These are phyloP conservation scores for Xylaria arbuscula DNA, from an alignment of 2,329 filamentous ascomycete species.

Conservation along the genomic window DNA sequence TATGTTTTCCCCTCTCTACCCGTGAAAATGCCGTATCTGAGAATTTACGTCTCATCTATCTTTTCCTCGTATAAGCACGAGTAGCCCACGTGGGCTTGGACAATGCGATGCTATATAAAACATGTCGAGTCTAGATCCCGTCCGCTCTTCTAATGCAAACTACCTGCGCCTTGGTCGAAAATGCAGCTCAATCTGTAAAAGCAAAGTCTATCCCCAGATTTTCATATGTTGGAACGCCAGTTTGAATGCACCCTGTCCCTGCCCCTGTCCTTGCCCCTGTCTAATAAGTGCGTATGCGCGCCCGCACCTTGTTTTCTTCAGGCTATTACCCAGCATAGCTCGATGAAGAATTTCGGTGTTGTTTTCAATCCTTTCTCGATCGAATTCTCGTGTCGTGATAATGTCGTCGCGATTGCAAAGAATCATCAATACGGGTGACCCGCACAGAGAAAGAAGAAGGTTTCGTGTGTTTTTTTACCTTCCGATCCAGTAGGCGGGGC, in stretches of 20 bases:
- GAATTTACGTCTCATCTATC: neutral
- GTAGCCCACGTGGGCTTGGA: neutral
- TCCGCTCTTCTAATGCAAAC: neutral
- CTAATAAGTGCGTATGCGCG: neutral
- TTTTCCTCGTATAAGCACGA: neutral
- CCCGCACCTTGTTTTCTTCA: constrained; percentile 2
- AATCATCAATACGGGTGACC: neutral
- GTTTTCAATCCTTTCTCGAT: neutral
- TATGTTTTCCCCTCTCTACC: neutral
- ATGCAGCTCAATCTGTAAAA: neutral
- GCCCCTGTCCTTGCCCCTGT: neutral
- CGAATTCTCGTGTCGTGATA: neutral
- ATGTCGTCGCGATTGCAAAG: constrained; percentile 2
- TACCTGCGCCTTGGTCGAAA: neutral
- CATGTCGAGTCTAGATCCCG: neutral
- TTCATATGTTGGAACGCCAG: neutral
- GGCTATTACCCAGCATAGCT: neutral
- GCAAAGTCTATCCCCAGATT: constrained; percentile 12
- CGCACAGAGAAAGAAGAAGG: neutral
- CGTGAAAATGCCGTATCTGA: neutral
- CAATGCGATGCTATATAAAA: neutral
- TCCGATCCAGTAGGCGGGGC: constrained; percentile 48
- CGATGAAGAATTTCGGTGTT: neutral
- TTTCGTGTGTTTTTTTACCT: constrained; percentile 2
- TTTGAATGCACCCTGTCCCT: neutral